Conservation (phyloP, 192 early-diverging fungal species). For the Coemansia sp. region DNA sequence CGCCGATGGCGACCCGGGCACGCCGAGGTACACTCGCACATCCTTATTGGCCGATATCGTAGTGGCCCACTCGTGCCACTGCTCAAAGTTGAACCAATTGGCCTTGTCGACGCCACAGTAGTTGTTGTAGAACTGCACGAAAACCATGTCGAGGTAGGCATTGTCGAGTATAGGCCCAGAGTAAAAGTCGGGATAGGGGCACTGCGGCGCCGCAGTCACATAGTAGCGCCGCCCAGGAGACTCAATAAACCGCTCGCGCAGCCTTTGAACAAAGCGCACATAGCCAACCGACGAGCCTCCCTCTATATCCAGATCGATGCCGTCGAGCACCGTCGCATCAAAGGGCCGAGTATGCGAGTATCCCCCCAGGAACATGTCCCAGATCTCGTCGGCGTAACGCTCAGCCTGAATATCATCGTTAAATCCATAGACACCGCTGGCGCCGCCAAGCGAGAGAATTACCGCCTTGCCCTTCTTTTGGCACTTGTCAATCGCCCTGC, state of each 20-base stretch:
- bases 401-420: slow-evolving; percentile 55
- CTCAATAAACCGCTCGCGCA: slow-evolving; percentile 57
- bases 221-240: slow-evolving; percentile 53
- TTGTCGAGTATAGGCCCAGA: slow-evolving; percentile 58
- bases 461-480: slow-evolving; percentile 72
- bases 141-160: slow-evolving; percentile 67
- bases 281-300: slow-evolving; percentile 60
- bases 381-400: slow-evolving; percentile 67
- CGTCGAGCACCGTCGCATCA: slow-evolving; percentile 67
- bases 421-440: slow-evolving; percentile 64
- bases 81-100: slow-evolving; percentile 69
- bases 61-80: slow-evolving; percentile 70
- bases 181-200: slow-evolving; percentile 68
- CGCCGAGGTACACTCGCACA: slow-evolving; percentile 63
- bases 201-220: slow-evolving; percentile 71
- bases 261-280: slow-evolving; percentile 56
- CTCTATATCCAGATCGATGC: slow-evolving; percentile 72
- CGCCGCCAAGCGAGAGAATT: slow-evolving; percentile 71
- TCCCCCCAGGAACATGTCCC: slow-evolving; percentile 75
- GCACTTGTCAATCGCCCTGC: slow-evolving; percentile 65
- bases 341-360: slow-evolving; percentile 62
- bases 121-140: slow-evolving; percentile 85
- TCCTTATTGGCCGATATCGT: slow-evolving; percentile 57
- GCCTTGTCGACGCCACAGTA: slow-evolving; percentile 60
- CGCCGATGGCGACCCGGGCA: slow-evolving; percentile 59